phyloP scores from a whole-genome alignment of 2,329 filamentous ascomycete species.

The Pestalotiopsis sp. region DNA sequence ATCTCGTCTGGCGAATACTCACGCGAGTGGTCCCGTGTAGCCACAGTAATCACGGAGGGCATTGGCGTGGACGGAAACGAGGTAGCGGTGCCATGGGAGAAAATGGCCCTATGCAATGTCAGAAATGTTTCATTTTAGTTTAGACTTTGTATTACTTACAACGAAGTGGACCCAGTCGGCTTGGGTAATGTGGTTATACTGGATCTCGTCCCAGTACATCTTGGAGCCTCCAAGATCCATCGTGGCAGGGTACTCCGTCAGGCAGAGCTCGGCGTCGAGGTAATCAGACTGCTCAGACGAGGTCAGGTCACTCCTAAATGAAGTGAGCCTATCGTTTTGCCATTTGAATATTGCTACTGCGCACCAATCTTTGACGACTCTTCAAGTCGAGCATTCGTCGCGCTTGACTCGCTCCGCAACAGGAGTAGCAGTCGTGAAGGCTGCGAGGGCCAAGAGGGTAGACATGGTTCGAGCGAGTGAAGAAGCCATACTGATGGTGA shows the following conservation, averaged over 20 bases:
- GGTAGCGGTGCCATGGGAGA: constrained; percentile 7
- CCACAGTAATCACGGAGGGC: constrained; percentile 5
- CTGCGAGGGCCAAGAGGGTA: too few species aligned
- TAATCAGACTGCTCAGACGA: not conserved
- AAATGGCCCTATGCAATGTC: not conserved
- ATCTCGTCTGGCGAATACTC: not conserved
- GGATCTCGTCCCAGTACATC: not conserved
- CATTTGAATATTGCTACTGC: too few species aligned
- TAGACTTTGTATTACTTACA: too few species aligned
- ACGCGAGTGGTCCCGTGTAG: constrained; percentile 4
- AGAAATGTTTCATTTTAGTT: too few species aligned
- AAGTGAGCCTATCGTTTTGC: too few species aligned
- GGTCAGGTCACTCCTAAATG: not conserved
- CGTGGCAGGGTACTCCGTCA: not conserved
- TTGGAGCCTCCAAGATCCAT: not conserved
- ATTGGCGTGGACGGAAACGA: constrained; percentile 3
- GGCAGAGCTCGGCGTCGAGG: not conserved
- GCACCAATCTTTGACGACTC: too few species aligned
- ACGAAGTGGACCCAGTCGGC: not conserved
- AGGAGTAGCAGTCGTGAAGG: too few species aligned
- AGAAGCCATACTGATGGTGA: too few species aligned
- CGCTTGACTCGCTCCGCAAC: too few species aligned
- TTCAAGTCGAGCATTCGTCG: too few species aligned
- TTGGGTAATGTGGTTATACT: not conserved
- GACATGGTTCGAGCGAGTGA: too few species aligned